phyloP scores from a whole-genome alignment of 306 rosid genomes.

The Castanea sativa region DNA sequence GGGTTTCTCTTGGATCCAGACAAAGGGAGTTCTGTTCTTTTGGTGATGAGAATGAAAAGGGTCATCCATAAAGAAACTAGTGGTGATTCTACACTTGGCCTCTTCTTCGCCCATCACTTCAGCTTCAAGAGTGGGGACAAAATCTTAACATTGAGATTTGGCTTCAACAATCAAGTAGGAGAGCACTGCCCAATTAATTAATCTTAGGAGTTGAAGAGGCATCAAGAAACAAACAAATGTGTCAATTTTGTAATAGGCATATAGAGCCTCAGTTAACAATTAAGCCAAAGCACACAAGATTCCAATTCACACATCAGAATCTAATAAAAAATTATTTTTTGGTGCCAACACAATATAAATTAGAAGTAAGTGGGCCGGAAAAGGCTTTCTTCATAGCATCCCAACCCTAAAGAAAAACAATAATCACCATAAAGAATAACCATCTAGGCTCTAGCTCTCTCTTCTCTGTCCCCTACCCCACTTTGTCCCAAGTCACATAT shows the following conservation, averaged over 20 bases:
- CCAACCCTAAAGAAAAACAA: background rate
- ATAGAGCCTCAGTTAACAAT: background rate
- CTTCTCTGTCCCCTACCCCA: background rate
- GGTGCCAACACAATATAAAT: background rate
- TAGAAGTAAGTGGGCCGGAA: background rate
- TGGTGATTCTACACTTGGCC: background rate
- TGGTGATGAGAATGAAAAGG: background rate
- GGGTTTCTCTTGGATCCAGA: background rate
- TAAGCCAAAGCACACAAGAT: slow-evolving; percentile 12
- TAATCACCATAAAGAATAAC: background rate
- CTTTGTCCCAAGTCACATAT: background rate
- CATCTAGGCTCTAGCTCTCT: background rate
- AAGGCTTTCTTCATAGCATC: background rate
- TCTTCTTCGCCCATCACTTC: background rate
- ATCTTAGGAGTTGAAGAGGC: slow-evolving; percentile 7
- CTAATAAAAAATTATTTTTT: slow-evolving; percentile 7
- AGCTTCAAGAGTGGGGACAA: background rate
- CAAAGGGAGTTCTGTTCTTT: background rate
- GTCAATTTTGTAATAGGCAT: slow-evolving; percentile 18
- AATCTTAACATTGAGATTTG: background rate
- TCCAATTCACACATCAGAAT: slow-evolving; percentile 9
- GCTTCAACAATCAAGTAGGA: background rate
- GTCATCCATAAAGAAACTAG: background rate
- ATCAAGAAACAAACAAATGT: slow-evolving; percentile 12
- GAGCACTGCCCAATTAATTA: background rate